A percentile compares a stretch with the other conserved stretches of the same genome.
Conservation (phyloP, 352 stramenopile species). For the Globisporangium paddicum region DNA sequence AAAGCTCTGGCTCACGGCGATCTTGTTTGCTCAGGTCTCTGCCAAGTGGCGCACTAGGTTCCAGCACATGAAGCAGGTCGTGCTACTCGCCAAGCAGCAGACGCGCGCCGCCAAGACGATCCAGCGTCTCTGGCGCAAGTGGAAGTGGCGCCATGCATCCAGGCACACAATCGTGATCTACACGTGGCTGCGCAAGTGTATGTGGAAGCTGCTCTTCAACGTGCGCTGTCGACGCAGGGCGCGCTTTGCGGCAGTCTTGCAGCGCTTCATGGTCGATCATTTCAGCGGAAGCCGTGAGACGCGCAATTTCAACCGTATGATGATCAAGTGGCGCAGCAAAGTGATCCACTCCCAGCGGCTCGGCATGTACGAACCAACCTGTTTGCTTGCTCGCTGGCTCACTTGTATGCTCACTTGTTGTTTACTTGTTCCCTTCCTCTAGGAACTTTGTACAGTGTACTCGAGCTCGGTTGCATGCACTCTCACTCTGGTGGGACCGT, state of each 20-base stretch:
- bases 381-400: not conserved
- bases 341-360: constrained; percentile 65
- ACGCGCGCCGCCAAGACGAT: constrained; percentile 42
- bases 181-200: constrained; percentile 61
- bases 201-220: constrained; percentile 65
- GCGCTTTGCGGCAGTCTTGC: constrained; percentile 32
- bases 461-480: constrained; percentile 42
- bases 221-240: constrained; percentile 36
- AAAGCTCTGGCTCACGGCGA: constrained; percentile 49
- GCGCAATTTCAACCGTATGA: constrained; percentile 72
- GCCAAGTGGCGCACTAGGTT: constrained; percentile 32
- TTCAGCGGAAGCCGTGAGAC: constrained; percentile 49
- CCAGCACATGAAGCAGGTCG: constrained; percentile 25
- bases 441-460: constrained; percentile 48
- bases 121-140: constrained; percentile 55
- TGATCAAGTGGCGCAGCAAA: constrained; percentile 67
- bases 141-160: constrained; percentile 56
- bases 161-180: constrained; percentile 61
- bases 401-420: not conserved
- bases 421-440: not conserved
- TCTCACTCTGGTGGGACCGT: constrained; percentile 62
- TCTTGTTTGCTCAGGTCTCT: constrained; percentile 35
- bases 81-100: constrained; percentile 27
- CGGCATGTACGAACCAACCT: constrained; percentile 19
- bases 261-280: constrained; percentile 56